Base-by-base conservation (phyloP, 108 stramenopile genomes). In the Licmophora abbreviata region DNA sequence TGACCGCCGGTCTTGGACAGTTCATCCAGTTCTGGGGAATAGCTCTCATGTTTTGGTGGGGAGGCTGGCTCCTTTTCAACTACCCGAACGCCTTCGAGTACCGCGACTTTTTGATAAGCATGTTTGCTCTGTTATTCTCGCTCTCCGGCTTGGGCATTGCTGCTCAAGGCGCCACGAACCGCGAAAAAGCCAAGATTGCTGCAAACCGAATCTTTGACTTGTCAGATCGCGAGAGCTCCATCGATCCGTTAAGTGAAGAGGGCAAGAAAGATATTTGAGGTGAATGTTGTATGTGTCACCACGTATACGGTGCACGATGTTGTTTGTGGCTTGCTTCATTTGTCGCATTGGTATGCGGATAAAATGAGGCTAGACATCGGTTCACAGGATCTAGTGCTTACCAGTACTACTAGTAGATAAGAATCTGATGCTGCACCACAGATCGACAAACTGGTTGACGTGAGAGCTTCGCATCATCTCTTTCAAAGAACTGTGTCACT, bases 1-100 rank as follows among this genome's bases (percentile, higher is more conserved):
- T 31, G 20, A 46, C 55, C 26, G 44, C 53, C 29, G 75, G 72
- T 43, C 15, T 70, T 10, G 58, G 62, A n/a, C 50, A 56, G 34
- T 54, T 74, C n/a, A 38, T 78, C 28, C 81, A 78, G 32, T 49
- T 68, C 54, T 73, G 72, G 77, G 61, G 67, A 26, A 56, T 63
- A n/a, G 71, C 61, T 10, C 43, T 83, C 36, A 44, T 73, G 57
- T 77, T 75, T 37, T 80, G 85, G 80, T 81, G 59, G 62, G 86
- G 81, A 29, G 74, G 76, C 5, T 76, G 54, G 48, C 62, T 83
- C 18, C 44, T 87, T 2, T 49, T 37, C 26, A 58, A 55, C 26
- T 66, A 63, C 33, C 56, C 65, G 12, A 58, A 54, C 20, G 28
- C 33, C 4, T 81, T 59, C 27, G 35, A 28, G 6, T 83, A 65